Evolutionary conservation across 2,329 filamentous ascomycete genomes (phyloP).

Genomic region (Domatiomyces globalis): DNA sequence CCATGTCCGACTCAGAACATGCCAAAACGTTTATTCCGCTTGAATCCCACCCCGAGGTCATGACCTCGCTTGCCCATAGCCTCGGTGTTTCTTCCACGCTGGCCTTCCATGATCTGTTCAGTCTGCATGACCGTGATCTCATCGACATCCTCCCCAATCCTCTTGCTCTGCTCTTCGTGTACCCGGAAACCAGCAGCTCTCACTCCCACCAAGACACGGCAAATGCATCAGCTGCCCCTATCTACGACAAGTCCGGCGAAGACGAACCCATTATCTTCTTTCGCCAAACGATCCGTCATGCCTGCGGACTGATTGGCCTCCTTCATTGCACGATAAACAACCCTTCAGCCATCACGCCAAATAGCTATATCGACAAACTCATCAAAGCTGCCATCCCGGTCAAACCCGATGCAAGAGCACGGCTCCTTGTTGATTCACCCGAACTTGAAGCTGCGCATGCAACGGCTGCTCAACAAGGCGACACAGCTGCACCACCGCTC

Average conservation of each 20-base stretch:
- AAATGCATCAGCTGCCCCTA: conserved; percentile 15
- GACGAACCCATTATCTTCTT: conserved; percentile 45
- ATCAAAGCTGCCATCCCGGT: conserved; percentile 32
- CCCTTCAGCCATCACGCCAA: conserved; percentile 14
- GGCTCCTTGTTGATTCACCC: conserved; percentile 37
- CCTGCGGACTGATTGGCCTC: conserved; percentile 45
- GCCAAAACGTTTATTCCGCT: too few species aligned
- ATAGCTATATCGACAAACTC: conserved; percentile 33
- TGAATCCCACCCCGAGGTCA: conserved; percentile 33
- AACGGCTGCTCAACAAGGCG: conserved; percentile 15
- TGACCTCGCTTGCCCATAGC: conserved; percentile 35
- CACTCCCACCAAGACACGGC: conserved; percentile 25
- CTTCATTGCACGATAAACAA: conserved; percentile 34
- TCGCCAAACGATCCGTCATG: conserved; percentile 42
- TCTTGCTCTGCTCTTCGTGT: conserved; percentile 41
- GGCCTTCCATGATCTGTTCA: conserved; percentile 41
- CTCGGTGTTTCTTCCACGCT: conserved; percentile 36
- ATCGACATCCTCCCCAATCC: conserved; percentile 39
- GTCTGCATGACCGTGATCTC: conserved; percentile 36
- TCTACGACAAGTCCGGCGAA: conserved; percentile 35
- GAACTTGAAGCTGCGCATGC: conserved; percentile 16
- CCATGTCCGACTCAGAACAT: too few species aligned
- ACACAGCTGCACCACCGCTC: conserved; percentile 15
- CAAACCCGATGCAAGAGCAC: conserved; percentile 32
- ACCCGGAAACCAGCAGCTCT: conserved; percentile 22